Conservation (phyloP, 805 yeast species). For the Metschnikowia kunwiensis region DNA sequence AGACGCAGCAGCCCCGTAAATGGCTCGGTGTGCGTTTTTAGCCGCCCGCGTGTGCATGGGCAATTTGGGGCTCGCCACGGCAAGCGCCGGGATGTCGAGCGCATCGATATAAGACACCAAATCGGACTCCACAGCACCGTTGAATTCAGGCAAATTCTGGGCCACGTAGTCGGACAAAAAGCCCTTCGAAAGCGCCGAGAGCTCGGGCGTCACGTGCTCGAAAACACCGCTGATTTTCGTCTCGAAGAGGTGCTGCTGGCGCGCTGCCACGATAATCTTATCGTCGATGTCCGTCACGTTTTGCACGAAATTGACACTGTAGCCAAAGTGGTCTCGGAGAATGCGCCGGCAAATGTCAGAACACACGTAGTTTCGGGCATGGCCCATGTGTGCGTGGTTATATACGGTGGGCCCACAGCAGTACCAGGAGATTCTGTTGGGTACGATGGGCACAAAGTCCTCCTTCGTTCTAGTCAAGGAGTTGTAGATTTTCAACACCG, state of each 20-base stretch:
- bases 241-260: conserved; percentile 80
- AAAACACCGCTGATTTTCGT: conserved; percentile 41
- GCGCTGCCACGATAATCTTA: conserved; percentile 90
- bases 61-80: conserved; percentile 70
- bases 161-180: conserved; percentile 50
- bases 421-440: conserved; percentile 82
- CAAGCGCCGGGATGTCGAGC: conserved; percentile 49
- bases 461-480: conserved; percentile 80
- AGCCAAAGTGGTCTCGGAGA: conserved; percentile 87
- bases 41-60: conserved; percentile 79
- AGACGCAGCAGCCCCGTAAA: conserved; percentile 22
- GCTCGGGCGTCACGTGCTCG: conserved; percentile 29
- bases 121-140: conserved; percentile 26
- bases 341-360: conserved; percentile 91
- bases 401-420: conserved; percentile 98
- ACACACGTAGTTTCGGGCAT: conserved; percentile 94
- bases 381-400: conserved; percentile 97
- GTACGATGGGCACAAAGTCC: conserved; percentile 66
- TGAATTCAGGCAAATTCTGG: conserved; percentile 52
- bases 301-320: conserved; percentile 83
- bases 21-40: conserved; percentile 46
- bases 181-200: conserved; percentile 36
- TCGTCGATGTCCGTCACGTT: conserved; percentile 99
- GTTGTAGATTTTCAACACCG: conserved; percentile 65
- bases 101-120: conserved; percentile 52